These are phyloP conservation scores for Rubia occidens DNA, from an alignment of 305 asterid genomes.

Conservation along the genomic window DNA sequence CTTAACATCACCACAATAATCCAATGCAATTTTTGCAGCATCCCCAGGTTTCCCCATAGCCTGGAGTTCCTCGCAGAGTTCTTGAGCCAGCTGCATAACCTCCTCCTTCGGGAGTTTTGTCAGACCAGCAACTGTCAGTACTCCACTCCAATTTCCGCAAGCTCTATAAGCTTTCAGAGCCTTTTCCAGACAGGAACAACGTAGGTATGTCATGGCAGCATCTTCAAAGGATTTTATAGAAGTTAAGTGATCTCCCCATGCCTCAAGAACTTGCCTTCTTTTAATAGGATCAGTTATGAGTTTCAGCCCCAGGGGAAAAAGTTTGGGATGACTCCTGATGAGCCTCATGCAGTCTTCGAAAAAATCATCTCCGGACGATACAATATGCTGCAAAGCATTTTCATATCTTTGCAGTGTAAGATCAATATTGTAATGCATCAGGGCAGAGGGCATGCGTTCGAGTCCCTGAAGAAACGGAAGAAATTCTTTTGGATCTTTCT, in stretches of 20 bases:
- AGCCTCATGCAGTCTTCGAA: slow-evolving; percentile 59
- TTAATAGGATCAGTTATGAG: slow-evolving; percentile 45
- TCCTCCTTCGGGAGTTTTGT: slow-evolving; percentile 60
- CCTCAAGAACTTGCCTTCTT: slow-evolving; percentile 65
- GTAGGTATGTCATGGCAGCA: slow-evolving; percentile 69
- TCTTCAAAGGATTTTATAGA: slow-evolving; percentile 66
- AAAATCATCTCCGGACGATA: slow-evolving; percentile 70
- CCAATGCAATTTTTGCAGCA: slow-evolving; percentile 80
- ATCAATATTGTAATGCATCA: slow-evolving; percentile 79
- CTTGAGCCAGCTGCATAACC: slow-evolving; percentile 74
- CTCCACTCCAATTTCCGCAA: slow-evolving; percentile 83
- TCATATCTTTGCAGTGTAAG: slow-evolving; percentile 70
- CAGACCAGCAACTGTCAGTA: slow-evolving; percentile 75
- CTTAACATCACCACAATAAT: slow-evolving; percentile 68
- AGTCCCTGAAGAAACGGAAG: slow-evolving; percentile 84
- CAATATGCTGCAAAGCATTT: slow-evolving; percentile 69
- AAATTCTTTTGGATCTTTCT: slow-evolving; percentile 88
- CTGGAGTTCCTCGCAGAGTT: slow-evolving; percentile 83
- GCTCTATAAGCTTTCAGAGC: slow-evolving; percentile 79
- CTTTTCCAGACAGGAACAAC: slow-evolving; percentile 66
- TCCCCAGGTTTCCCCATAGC: slow-evolving; percentile 83
- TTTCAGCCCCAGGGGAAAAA: slow-evolving; percentile 69
- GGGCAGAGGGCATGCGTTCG: slow-evolving; percentile 51
- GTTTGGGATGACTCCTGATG: slow-evolving; percentile 67
- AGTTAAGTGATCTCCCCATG: slow-evolving; percentile 88